Conservation (phyloP, 768 basidiomycete species). For the Serendipita sp. region DNA sequence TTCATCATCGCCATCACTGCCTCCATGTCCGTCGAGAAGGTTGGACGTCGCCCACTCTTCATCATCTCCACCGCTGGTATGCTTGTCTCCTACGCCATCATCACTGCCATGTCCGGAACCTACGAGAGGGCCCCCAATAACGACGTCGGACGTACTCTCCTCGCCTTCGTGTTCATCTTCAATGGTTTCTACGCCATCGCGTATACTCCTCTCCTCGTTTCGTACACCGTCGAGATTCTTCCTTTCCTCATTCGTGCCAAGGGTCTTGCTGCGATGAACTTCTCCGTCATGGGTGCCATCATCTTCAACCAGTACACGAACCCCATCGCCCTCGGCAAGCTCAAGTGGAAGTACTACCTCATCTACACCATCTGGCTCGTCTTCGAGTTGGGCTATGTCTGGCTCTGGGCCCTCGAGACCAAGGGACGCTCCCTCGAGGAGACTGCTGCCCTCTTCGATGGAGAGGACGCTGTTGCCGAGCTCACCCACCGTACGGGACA, state of each 20-base stretch:
- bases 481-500: slow-evolving; percentile 2
- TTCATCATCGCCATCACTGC: slow-evolving; percentile 43
- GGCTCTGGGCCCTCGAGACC: slow-evolving; percentile 33
- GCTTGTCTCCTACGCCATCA: slow-evolving; percentile 41
- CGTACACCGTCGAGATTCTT: slow-evolving; percentile 79
- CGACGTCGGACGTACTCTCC: slow-evolving; percentile 37
- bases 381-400: slow-evolving; percentile 48
- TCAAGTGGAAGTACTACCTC: slow-evolving; percentile 67
- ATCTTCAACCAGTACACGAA: slow-evolving; percentile 86
- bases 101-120: slow-evolving; percentile 31
- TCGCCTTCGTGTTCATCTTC: slow-evolving; percentile 74
- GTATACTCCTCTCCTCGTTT: slow-evolving; percentile 73
- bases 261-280: slow-evolving; percentile 70
- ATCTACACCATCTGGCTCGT: slow-evolving; percentile 58
- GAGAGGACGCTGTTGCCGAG: slow-evolving; percentile 32
- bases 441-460: slow-evolving; percentile 69
- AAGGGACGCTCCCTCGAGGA: slow-evolving; percentile 49
- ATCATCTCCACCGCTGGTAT: slow-evolving; percentile 26
- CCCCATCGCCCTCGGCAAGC: slow-evolving; percentile 49
- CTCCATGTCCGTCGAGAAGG: slow-evolving; percentile 42
- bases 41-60: slow-evolving; percentile 60
- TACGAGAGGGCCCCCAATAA: slow-evolving; percentile 1
- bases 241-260: slow-evolving; percentile 73
- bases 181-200: slow-evolving; percentile 45
- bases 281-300: slow-evolving; percentile 57